Percentiles rank a stretch among this genome's conserved stretches.
phyloP scores from a whole-genome alignment of 73 alveolate genomes.

The Tetrahymena thermophila region DNA sequence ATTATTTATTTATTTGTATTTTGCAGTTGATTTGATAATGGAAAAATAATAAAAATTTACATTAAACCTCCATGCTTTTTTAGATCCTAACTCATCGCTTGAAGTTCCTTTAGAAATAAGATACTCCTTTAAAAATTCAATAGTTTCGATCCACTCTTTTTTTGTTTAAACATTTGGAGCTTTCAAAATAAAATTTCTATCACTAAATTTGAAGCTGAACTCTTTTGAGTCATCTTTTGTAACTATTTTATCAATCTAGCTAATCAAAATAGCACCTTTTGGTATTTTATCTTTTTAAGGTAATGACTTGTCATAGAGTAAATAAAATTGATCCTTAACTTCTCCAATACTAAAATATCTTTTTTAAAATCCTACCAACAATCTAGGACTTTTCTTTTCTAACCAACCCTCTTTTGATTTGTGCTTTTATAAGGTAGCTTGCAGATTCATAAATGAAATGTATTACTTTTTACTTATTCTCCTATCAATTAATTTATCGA shows the following conservation, averaged over 20 bases:
- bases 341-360: neutral
- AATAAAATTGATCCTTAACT: neutral
- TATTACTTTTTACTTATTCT: neutral
- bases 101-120: neutral
- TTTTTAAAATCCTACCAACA: neutral
- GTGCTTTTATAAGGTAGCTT: neutral
- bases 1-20: neutral
- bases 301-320: neutral
- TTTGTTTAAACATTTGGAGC: neutral
- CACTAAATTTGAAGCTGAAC: neutral
- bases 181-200: neutral
- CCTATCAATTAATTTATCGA: neutral
- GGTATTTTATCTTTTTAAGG: neutral
- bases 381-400: neutral
- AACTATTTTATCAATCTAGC: neutral
- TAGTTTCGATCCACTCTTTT: neutral
- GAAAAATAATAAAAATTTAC: neutral
- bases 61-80: neutral
- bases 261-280: neutral
- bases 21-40: neutral
- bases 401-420: neutral
- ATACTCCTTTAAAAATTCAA: neutral
- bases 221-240: neutral
- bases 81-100: neutral
- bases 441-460: neutral